phyloP scores from a whole-genome alignment of 495 filamentous ascomycete genomes.

The Penicillium macrosclerotiorum region DNA sequence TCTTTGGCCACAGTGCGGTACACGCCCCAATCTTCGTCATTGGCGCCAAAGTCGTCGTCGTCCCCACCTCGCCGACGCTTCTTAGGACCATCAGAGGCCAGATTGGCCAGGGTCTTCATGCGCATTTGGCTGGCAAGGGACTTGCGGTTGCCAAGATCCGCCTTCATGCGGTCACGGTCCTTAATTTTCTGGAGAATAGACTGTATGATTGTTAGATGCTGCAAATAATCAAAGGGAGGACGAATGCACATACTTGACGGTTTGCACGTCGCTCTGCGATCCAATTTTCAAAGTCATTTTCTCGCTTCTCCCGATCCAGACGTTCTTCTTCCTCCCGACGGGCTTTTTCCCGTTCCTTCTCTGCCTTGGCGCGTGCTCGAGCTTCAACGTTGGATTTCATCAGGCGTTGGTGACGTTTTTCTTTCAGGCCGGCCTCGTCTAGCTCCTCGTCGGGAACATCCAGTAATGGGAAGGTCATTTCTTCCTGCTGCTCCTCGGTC shows the following conservation, averaged over 20 bases:
- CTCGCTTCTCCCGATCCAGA: conserved; percentile 76
- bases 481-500: conserved; percentile 69
- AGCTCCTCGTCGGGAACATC: conserved; percentile 89
- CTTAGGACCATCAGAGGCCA: conserved; percentile 84
- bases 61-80: conserved; percentile 76
- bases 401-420: conserved; percentile 86
- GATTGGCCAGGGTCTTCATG: conserved; percentile 97
- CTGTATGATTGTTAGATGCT: conserved; percentile 18
- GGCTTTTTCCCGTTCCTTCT: conserved; percentile 89
- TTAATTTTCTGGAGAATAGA: conserved; percentile 78
- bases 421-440: conserved; percentile 83
- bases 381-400: conserved; percentile 94
- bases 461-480: conserved; percentile 80
- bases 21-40: conserved; percentile 96
- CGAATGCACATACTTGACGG: conserved; percentile 51
- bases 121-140: conserved; percentile 92
- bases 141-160: conserved; percentile 92
- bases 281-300: conserved; percentile 85
- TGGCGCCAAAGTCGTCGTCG: conserved; percentile 94
- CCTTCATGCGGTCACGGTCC: conserved; percentile 86
- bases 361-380: conserved; percentile 83
- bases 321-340: conserved; percentile 78
- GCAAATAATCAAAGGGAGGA: background rate
- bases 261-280: conserved; percentile 73
- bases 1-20: conserved; percentile 88